phyloP scores from a whole-genome alignment of 768 basidiomycete genomes.

The Multifurca ochricompacta region DNA sequence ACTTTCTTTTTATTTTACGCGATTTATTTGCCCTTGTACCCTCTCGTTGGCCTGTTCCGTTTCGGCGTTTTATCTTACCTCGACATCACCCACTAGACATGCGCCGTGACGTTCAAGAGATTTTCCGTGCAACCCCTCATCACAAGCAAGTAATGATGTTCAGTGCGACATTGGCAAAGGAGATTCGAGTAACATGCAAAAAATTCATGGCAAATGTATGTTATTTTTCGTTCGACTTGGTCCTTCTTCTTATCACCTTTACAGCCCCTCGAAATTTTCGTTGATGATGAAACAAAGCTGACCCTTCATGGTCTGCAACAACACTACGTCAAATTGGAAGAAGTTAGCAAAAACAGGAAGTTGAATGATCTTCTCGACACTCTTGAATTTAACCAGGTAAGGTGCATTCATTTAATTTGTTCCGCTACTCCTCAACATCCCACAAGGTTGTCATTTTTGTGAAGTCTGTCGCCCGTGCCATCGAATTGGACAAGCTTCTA shows the following conservation, averaged over 20 bases:
- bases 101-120: constrained; percentile 99
- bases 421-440: background rate
- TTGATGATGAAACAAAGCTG: constrained; percentile 97
- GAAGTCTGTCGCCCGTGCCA: constrained; percentile 94
- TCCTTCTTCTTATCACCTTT: constrained; percentile 3
- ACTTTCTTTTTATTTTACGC: constrained; percentile 25
- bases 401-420: constrained; percentile 15
- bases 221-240: constrained; percentile 15
- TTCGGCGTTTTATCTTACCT: constrained; percentile 51
- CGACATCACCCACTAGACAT: constrained; percentile 87
- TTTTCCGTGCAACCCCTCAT: constrained; percentile 96
- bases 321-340: constrained; percentile 96
- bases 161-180: constrained; percentile 95
- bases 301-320: constrained; percentile 98
- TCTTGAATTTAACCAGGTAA: constrained; percentile 95
- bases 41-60: constrained; percentile 44
- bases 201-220: constrained; percentile 99
- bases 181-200: constrained; percentile 95
- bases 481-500: constrained; percentile 91
- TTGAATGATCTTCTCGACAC: constrained; percentile 92
- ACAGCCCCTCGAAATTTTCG: constrained; percentile 98
- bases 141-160: constrained; percentile 99
- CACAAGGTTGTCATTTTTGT: constrained; percentile 96
- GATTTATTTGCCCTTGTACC: constrained; percentile 40
- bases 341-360: constrained; percentile 93